These are phyloP conservation scores for Biscogniauxia marginata DNA, from an alignment of 2,329 filamentous ascomycete species.

Conservation along the genomic window DNA sequence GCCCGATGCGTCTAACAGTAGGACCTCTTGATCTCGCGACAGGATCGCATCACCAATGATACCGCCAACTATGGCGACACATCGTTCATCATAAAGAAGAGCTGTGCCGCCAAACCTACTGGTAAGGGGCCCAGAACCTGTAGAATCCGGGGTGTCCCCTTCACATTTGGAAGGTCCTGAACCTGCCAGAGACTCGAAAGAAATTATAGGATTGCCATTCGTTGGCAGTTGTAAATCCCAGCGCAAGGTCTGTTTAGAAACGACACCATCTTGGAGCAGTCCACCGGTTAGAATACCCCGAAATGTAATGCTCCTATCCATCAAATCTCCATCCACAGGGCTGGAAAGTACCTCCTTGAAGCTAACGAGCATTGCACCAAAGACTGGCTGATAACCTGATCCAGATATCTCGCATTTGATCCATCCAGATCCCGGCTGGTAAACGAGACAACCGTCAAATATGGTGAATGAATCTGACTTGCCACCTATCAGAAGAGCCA, in stretches of 20 bases:
- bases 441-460: conserved; percentile 55
- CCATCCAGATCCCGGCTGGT: conserved; percentile 48
- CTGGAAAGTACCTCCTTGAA: conserved; percentile 25
- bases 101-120: conserved; percentile 45
- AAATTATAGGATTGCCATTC: conserved; percentile 30
- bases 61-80: conserved; percentile 43
- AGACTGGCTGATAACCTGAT: conserved; percentile 35
- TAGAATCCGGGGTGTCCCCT: background rate
- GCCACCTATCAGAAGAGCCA: conserved; percentile 61
- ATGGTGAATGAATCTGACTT: conserved; percentile 49
- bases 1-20: conserved; percentile 36
- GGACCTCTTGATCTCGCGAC: conserved; percentile 50
- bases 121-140: conserved; percentile 13
- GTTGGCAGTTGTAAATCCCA: conserved; percentile 52
- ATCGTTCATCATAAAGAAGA: conserved; percentile 26
- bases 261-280: conserved; percentile 60
- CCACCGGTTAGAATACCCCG: conserved; percentile 71
- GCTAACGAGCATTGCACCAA: conserved; percentile 43
- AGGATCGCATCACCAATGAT: conserved; percentile 42
- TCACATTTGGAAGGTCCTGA: background rate
- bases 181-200: conserved; percentile 22
- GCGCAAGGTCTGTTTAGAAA: conserved; percentile 61
- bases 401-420: conserved; percentile 39
- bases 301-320: conserved; percentile 35
- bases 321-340: conserved; percentile 9